Conservation (phyloP, 2,329 filamentous ascomycete genomes). For the Tolypocladium guangdongense region DNA sequence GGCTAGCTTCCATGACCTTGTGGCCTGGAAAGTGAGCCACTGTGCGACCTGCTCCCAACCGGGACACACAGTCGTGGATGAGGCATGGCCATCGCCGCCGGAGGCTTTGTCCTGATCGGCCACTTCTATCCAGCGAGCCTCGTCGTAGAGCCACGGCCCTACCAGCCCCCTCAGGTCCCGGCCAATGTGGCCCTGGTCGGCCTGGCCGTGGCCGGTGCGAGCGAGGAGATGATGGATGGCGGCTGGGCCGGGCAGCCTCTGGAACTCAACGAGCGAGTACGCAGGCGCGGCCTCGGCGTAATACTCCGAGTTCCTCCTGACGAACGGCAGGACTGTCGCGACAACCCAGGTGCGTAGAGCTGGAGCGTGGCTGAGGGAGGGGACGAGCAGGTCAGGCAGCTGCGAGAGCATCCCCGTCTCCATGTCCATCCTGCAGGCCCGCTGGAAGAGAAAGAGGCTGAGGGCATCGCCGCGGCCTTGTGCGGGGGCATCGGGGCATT, state of each 20-base stretch:
- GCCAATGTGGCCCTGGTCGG: constrained; percentile 33
- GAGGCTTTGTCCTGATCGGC: constrained; percentile 1
- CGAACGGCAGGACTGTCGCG: constrained; percentile 55
- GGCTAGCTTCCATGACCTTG: constrained; percentile 50
- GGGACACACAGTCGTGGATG: constrained; percentile 29
- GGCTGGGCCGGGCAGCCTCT: constrained; percentile 44
- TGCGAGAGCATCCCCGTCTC: constrained; percentile 63
- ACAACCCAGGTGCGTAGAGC: constrained; percentile 58
- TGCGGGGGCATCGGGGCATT: constrained; percentile 33
- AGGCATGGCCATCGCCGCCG: constrained; percentile 12
- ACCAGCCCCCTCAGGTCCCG: constrained; percentile 59
- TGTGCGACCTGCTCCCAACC: constrained; percentile 60
- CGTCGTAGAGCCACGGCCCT: constrained; percentile 63
- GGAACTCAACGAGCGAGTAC: constrained; percentile 52
- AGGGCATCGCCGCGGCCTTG: constrained; percentile 43
- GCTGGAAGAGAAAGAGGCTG: constrained; percentile 54
- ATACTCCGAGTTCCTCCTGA: constrained; percentile 60
- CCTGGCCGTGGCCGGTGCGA: constrained; percentile 34
- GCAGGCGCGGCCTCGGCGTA: constrained; percentile 40
- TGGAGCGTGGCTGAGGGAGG: constrained; percentile 53
- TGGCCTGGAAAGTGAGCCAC: constrained; percentile 54
- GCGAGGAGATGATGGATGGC: constrained; percentile 53
- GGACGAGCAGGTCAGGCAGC: constrained; percentile 53
- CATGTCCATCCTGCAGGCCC: constrained; percentile 57
- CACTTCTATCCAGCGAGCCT: constrained; percentile 39